A percentile compares a stretch with the other conserved stretches of the same genome.
Conservation (phyloP, 1,139 yeast species). For the Zygoascus hellenicus region DNA sequence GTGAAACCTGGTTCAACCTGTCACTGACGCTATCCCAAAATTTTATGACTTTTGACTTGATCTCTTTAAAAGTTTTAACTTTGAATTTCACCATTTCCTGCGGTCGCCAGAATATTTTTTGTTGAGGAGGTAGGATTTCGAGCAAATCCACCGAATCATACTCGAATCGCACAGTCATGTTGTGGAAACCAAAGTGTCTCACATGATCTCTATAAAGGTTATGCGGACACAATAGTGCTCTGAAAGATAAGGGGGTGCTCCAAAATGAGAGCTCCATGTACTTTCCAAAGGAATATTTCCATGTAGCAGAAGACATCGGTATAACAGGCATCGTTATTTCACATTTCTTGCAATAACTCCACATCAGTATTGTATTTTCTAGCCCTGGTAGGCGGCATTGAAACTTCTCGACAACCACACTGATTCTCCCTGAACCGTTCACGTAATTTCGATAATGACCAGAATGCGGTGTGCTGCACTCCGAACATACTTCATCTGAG, state of each 20-base stretch:
- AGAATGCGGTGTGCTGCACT: conserved; percentile 65
- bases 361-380: conserved; percentile 69
- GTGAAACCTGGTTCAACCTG: conserved; percentile 69
- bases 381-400: conserved; percentile 53
- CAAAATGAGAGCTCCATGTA: conserved; percentile 82
- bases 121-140: conserved; percentile 73
- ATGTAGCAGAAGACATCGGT: conserved; percentile 84
- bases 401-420: conserved; percentile 62
- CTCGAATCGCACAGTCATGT: conserved; percentile 73
- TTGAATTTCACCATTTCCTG: conserved; percentile 65
- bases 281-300: conserved; percentile 90
- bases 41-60: conserved; percentile 46
- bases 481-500: conserved; percentile 62
- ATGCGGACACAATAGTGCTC: conserved; percentile 62
- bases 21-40: conserved; percentile 73
- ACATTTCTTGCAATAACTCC: conserved; percentile 89
- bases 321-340: conserved; percentile 68
- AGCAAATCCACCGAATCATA: conserved; percentile 67
- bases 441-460: conserved; percentile 86
- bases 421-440: conserved; percentile 80
- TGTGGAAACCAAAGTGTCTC: conserved; percentile 78
- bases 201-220: conserved; percentile 76
- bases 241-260: conserved; percentile 46
- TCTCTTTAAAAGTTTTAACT: conserved; percentile 52
- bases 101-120: conserved; percentile 67